phyloP scores from a whole-genome alignment of 139 green algal genomes.

The Picochlorum sp. region DNA sequence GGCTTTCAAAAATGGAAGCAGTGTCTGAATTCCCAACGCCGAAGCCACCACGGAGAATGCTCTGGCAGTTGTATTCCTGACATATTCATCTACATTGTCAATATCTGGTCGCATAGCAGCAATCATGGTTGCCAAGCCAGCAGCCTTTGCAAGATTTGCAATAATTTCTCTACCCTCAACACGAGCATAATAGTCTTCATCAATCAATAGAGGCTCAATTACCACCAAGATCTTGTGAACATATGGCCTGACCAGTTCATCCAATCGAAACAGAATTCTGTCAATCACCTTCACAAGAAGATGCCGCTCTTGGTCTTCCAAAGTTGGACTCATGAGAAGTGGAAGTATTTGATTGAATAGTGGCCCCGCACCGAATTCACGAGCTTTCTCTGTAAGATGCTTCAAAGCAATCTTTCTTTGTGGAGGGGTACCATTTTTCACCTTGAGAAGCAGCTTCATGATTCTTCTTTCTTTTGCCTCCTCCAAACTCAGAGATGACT shows the following conservation, averaged over 20 bases:
- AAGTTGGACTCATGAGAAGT: slow-evolving; percentile 94
- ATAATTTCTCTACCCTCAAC: slow-evolving; percentile 98
- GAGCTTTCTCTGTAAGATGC: slow-evolving; percentile 95
- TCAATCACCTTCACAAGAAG: slow-evolving; percentile 91
- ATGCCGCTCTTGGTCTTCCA: slow-evolving; percentile 98
- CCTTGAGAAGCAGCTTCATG: slow-evolving; percentile 98
- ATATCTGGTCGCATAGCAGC: slow-evolving; percentile 98
- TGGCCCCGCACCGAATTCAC: slow-evolving; percentile 86
- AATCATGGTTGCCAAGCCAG: slow-evolving; percentile 92
- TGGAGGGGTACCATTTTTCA: slow-evolving; percentile 97
- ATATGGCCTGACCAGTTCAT: slow-evolving; percentile 95
- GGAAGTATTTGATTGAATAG: slow-evolving; percentile 99
- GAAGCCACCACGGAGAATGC: slow-evolving; percentile 84
- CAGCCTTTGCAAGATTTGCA: slow-evolving; percentile 92
- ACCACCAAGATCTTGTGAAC: slow-evolving; percentile 99
- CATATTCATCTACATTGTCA: slow-evolving; percentile 98
- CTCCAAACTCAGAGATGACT: slow-evolving; percentile 78
- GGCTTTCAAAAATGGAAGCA: slow-evolving; percentile 98
- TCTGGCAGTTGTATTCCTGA: slow-evolving; percentile 90
- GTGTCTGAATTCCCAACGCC: slow-evolving; percentile 89
- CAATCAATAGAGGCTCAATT: slow-evolving; percentile 98
- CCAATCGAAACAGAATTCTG: slow-evolving; percentile 94
- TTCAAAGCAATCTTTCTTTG: slow-evolving; percentile 92
- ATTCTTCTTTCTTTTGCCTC: slow-evolving; percentile 97
- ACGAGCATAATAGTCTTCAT: slow-evolving; percentile 99